A percentile compares a stretch with the other conserved stretches of the same genome.
Conservation (phyloP, 371 early-diverging fungal genomes). For the Rhizopus delemar region DNA sequence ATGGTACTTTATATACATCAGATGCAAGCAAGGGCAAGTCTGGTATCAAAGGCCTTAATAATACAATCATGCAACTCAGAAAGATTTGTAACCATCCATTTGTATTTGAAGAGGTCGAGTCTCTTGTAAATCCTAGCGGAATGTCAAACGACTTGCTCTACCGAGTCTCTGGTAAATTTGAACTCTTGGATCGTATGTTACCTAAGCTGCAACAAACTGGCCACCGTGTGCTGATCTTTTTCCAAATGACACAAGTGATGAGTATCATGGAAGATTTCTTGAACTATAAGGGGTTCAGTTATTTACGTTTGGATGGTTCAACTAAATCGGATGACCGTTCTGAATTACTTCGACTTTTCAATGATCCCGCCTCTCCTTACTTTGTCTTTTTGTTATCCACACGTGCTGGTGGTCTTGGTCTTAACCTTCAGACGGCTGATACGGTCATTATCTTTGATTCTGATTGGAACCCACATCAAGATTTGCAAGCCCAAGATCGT, state of each 20-base stretch:
- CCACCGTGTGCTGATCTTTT: constrained; percentile 96
- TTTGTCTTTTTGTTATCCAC: constrained; percentile 97
- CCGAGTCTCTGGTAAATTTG: constrained; percentile 95
- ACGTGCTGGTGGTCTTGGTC: constrained; percentile 98
- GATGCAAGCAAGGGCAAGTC: constrained; percentile 50
- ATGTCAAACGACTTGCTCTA: constrained; percentile 61
- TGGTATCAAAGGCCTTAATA: constrained; percentile 85
- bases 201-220: constrained; percentile 87
- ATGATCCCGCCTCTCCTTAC: constrained; percentile 77
- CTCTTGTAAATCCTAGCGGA: constrained; percentile 64
- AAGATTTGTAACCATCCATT: constrained; percentile 99
- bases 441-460: constrained; percentile 99
- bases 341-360: constrained; percentile 79
- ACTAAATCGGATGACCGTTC: constrained; percentile 93
- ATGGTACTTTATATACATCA: constrained; percentile 67
- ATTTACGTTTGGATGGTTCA: constrained; percentile 94
- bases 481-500: constrained; percentile 99
- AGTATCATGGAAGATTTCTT: constrained; percentile 96
- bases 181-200: constrained; percentile 94
- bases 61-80: constrained; percentile 98
- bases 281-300: constrained; percentile 71
- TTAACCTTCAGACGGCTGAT: constrained; percentile 98
- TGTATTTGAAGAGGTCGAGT: constrained; percentile 95
- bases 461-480: constrained; percentile 99
- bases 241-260: constrained; percentile 99